Conservation (phyloP, 306 rosid species). For the Spatholobus suberectus region DNA sequence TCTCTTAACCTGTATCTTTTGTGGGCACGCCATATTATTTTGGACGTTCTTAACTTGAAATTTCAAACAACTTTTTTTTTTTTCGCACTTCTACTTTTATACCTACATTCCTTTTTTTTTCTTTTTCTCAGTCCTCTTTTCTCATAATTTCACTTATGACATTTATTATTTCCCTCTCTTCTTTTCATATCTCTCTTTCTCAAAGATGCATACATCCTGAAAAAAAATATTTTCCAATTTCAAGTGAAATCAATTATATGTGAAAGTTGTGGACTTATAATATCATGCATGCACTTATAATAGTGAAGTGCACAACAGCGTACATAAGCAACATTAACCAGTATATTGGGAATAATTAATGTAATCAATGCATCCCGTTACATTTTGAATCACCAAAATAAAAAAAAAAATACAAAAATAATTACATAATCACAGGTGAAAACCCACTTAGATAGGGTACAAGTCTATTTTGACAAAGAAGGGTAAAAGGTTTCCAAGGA, state of each 20-base stretch:
- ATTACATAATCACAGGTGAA: constrained; percentile 42
- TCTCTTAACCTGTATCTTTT: no score
- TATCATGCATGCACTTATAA: neutral
- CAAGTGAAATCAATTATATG: neutral
- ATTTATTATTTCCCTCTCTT: neutral
- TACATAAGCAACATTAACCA: neutral
- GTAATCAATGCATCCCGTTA: constrained; percentile 29
- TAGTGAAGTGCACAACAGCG: neutral
- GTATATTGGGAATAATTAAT: neutral
- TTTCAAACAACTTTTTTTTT: no score
- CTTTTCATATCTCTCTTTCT: neutral
- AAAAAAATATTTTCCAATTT: no score
- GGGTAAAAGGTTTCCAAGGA: neutral
- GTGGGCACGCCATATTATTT: no score
- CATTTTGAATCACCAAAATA: constrained; percentile 35
- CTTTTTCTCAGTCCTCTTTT: no score
- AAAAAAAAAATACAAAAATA: neutral
- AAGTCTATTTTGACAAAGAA: constrained; percentile 40
- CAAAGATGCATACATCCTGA: no score
- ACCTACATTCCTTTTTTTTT: no score
- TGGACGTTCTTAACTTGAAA: no score
- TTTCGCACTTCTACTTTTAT: no score
- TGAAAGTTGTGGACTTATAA: neutral
- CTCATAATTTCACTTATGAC: neutral
- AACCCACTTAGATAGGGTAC: constrained; percentile 39